These are phyloP conservation scores for Alternaria sp. DNA, from an alignment of 2,329 filamentous ascomycete genomes.

Conservation along the genomic window DNA sequence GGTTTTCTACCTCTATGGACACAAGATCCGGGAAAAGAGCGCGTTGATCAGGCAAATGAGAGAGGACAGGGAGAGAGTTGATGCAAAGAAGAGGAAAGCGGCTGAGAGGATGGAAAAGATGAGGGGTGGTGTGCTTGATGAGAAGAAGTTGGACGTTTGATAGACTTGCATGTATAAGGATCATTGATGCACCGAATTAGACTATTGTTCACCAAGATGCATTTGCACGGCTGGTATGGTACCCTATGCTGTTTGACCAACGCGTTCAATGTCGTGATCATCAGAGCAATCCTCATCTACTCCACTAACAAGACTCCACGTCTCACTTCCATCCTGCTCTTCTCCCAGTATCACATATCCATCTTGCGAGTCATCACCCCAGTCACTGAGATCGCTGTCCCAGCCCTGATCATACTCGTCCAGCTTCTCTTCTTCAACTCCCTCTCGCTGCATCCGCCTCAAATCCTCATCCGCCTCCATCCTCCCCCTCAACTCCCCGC, in stretches of 20 bases:
- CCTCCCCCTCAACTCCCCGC: not conserved
- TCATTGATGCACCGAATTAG: not conserved
- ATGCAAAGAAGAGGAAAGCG: conserved; percentile 47
- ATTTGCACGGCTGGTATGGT: not conserved
- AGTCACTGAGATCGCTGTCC: not conserved
- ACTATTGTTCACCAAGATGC: not conserved
- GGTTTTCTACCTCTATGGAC: conserved; percentile 71
- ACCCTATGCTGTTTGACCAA: not conserved
- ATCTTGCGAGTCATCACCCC: not conserved
- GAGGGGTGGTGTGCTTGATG: conserved; percentile 19
- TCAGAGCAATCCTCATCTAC: not conserved
- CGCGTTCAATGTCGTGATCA: not conserved
- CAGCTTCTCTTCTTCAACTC: not conserved
- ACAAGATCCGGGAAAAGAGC: conserved; percentile 63
- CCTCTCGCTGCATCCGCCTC: not conserved
- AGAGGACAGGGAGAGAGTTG: conserved; percentile 51
- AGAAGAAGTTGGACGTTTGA: conserved; percentile 22
- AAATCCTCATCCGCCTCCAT: not conserved
- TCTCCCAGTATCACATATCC: not conserved
- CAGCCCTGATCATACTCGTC: not conserved
- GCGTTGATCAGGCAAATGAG: conserved; percentile 58
- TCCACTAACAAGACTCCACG: conserved; percentile 9
- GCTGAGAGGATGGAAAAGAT: conserved; percentile 53
- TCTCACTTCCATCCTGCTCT: not conserved
- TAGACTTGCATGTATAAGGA: not conserved